phyloP scores from a whole-genome alignment of 108 stramenopile species.

The Nitzschia sp. region DNA sequence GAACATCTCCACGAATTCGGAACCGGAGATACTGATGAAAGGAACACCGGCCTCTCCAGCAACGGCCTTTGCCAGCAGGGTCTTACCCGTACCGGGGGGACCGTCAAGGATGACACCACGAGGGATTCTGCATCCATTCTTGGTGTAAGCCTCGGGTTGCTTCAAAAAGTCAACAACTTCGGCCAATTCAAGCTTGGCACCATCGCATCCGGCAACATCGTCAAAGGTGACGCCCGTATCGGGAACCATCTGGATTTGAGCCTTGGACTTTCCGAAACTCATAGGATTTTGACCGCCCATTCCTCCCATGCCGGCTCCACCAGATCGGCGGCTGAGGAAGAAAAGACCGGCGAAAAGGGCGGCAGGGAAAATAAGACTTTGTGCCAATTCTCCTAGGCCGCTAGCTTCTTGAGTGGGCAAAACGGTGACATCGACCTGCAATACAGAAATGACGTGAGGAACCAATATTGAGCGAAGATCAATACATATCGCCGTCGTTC shows the following conservation, averaged over 20 bases:
- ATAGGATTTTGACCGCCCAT: slow-evolving; percentile 84
- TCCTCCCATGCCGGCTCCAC: slow-evolving; percentile 60
- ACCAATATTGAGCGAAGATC: neutral
- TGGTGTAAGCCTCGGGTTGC: slow-evolving; percentile 86
- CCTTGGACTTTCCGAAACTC: slow-evolving; percentile 90
- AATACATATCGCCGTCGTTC: neutral
- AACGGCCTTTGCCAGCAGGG: slow-evolving; percentile 95
- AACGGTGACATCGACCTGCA: slow-evolving; percentile 89
- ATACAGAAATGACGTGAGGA: neutral
- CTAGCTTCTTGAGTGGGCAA: slow-evolving; percentile 74
- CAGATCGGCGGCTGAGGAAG: slow-evolving; percentile 85
- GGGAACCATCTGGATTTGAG: slow-evolving; percentile 87
- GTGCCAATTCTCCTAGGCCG: slow-evolving; percentile 81
- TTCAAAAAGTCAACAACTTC: slow-evolving; percentile 98
- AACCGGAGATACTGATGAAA: slow-evolving; percentile 92
- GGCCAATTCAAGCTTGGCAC: slow-evolving; percentile 91
- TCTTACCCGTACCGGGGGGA: slow-evolving; percentile 88
- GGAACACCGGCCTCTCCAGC: slow-evolving; percentile 98
- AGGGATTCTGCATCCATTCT: slow-evolving; percentile 86
- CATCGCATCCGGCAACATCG: slow-evolving; percentile 97
- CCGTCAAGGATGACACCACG: slow-evolving; percentile 83
- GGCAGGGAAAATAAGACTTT: slow-evolving; percentile 83
- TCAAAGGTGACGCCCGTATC: slow-evolving; percentile 90
- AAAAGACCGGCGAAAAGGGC: slow-evolving; percentile 91
- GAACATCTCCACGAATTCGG: slow-evolving; percentile 99